These are phyloP conservation scores for Kalanchoe fedtschenkoi DNA, from an alignment of 164 flowering plant species.

Conservation along the genomic window DNA sequence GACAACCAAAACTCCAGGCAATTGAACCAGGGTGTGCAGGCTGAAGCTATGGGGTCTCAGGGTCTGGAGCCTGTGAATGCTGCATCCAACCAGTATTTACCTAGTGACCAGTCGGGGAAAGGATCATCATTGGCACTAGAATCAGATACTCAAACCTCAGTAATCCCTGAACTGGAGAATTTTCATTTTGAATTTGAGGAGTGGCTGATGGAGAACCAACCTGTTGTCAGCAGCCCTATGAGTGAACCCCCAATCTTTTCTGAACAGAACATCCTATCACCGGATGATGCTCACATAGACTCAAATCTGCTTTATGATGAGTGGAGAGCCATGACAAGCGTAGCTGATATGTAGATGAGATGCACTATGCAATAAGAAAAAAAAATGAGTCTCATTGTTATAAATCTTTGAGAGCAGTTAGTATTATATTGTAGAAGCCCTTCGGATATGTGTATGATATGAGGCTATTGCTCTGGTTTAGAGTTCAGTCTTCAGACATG, in stretches of 20 bases:
- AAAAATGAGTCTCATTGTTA: too few relatives aligned
- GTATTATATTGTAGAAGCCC: too few relatives aligned
- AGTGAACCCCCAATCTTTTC: conserved; percentile 14
- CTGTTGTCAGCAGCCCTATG: conserved; percentile 9
- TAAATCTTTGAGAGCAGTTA: too few relatives aligned
- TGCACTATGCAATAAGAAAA: too few relatives aligned
- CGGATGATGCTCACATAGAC: conserved; percentile 17
- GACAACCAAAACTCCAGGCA: neutral
- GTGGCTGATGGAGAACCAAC: conserved; percentile 27
- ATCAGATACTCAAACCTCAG: conserved; percentile 10
- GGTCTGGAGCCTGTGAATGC: neutral
- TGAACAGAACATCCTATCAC: conserved; percentile 11
- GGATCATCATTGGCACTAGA: conserved; percentile 12
- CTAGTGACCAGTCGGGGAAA: conserved; percentile 7
- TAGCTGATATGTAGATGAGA: neutral
- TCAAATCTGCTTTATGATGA: conserved; percentile 27
- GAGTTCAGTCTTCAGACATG: too few relatives aligned
- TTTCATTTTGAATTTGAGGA: conserved; percentile 17
- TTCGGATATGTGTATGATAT: too few relatives aligned
- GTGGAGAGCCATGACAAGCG: conserved; percentile 18
- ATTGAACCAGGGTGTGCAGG: neutral
- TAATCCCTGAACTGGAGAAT: conserved; percentile 6
- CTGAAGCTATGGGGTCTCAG: neutral
- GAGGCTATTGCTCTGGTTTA: too few relatives aligned
- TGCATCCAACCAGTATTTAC: neutral